Conservation (phyloP, 306 rosid genomes). For the Canavalia gladiata region DNA sequence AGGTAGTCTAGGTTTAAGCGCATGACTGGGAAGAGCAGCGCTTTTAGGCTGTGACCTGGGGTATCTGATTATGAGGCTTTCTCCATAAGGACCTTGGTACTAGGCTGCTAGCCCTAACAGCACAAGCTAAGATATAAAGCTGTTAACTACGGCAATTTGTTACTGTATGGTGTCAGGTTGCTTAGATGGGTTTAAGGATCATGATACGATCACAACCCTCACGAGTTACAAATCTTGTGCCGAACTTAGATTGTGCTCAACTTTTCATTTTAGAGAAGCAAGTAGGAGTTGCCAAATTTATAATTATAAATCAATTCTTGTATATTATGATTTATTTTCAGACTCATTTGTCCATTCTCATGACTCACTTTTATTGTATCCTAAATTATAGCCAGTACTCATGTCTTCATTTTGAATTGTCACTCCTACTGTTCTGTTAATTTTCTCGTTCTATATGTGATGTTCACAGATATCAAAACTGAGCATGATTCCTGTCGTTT, state of each 20-base stretch:
- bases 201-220: not conserved
- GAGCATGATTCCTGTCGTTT: conserved; percentile 98
- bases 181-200: not conserved
- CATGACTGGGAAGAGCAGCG: not conserved
- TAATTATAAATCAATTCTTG: not conserved
- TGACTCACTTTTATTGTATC: not conserved
- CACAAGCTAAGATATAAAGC: not conserved
- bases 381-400: conserved; percentile 3
- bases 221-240: too few species aligned
- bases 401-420: conserved; percentile 29
- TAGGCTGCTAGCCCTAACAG: not conserved
- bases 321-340: not conserved
- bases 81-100: not conserved
- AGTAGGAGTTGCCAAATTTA: not conserved
- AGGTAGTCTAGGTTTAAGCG: not conserved
- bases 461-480: conserved; percentile 80
- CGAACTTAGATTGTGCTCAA: not conserved
- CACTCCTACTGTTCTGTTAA: conserved; percentile 24
- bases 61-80: not conserved
- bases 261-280: not conserved
- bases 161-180: conserved; percentile 1
- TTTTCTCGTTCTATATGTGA: conserved; percentile 13
- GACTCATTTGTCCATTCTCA: not conserved
- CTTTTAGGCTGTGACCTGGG: not conserved
- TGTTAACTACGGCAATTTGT: conserved; percentile 16